phyloP scores from a whole-genome alignment of 2,329 filamentous ascomycete genomes.

The Ophiostoma montium region DNA sequence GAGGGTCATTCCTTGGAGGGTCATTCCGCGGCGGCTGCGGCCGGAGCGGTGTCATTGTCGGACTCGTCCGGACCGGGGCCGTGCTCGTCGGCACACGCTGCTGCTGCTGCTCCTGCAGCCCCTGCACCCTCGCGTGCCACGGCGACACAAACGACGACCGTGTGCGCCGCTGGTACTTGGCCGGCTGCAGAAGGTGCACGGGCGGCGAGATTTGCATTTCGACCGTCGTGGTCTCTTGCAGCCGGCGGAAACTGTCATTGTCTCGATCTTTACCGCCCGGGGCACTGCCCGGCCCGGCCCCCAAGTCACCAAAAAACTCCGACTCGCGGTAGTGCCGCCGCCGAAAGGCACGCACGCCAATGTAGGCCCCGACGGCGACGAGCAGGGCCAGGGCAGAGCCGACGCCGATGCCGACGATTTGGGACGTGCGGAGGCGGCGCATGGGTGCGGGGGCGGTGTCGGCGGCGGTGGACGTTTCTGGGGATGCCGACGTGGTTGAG shows the following conservation, averaged over 20 bases:
- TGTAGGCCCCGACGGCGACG: conserved; percentile 33
- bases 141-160: background rate
- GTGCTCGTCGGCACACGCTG: background rate
- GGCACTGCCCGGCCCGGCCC: background rate
- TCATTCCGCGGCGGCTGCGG: background rate
- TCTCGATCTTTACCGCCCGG: background rate
- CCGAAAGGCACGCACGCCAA: conserved; percentile 24
- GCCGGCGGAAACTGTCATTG: background rate
- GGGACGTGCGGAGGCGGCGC: background rate
- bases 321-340: conserved; percentile 13
- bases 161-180: conserved; percentile 5
- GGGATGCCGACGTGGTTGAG: background rate
- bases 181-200: conserved; percentile 17
- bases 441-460: background rate
- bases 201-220: conserved; percentile 29
- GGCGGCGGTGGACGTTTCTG: background rate
- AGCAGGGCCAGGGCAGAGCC: conserved; percentile 36
- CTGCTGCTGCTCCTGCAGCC: background rate
- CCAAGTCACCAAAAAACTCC: background rate
- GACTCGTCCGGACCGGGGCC: background rate
- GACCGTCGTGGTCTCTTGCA: conserved; percentile 15
- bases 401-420: conserved; percentile 41
- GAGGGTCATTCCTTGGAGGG: conserved; percentile 9
- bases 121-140: conserved; percentile 3
- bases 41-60: background rate